Conservation (phyloP, 1,284 basidiomycete genomes). For the Somion occarium region DNA sequence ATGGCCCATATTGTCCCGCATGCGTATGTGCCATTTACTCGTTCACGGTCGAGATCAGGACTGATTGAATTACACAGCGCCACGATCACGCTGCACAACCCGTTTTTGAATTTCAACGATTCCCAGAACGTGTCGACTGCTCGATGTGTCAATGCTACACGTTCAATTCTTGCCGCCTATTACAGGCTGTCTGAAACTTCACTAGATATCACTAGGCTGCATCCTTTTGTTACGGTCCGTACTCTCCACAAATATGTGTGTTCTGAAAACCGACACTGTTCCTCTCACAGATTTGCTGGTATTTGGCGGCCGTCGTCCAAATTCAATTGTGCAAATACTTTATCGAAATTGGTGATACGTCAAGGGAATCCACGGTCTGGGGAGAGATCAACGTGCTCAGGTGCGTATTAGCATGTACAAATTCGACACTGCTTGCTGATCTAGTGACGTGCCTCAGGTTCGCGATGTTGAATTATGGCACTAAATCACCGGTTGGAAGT, state of each 20-base stretch:
- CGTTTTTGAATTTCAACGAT: slow-evolving; percentile 70
- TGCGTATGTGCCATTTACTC: slow-evolving; percentile 54
- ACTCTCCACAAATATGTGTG: not conserved
- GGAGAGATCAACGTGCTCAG: slow-evolving; percentile 78
- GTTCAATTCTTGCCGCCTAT: slow-evolving; percentile 66
- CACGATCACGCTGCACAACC: slow-evolving; percentile 77
- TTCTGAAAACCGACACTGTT: not conserved
- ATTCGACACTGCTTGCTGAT: not conserved
- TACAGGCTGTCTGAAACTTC: slow-evolving; percentile 72
- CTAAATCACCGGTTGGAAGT: slow-evolving; percentile 79
- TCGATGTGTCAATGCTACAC: slow-evolving; percentile 69
- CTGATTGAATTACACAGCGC: slow-evolving; percentile 62
- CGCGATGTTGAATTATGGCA: slow-evolving; percentile 76
- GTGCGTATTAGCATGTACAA: slow-evolving; percentile 31
- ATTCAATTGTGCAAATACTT: slow-evolving; percentile 80
- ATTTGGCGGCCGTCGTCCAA: slow-evolving; percentile 78
- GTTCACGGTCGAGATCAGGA: not conserved
- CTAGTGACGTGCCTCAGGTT: slow-evolving; percentile 39
- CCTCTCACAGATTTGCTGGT: slow-evolving; percentile 72
- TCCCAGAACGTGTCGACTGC: slow-evolving; percentile 57
- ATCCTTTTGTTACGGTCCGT: slow-evolving; percentile 75
- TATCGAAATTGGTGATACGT: slow-evolving; percentile 68
- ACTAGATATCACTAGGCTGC: slow-evolving; percentile 69
- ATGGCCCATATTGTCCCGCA: slow-evolving; percentile 80
- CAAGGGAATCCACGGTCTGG: slow-evolving; percentile 71